Base-by-base conservation (phyloP, 306 rosid species). In the Purshia tridentata region DNA sequence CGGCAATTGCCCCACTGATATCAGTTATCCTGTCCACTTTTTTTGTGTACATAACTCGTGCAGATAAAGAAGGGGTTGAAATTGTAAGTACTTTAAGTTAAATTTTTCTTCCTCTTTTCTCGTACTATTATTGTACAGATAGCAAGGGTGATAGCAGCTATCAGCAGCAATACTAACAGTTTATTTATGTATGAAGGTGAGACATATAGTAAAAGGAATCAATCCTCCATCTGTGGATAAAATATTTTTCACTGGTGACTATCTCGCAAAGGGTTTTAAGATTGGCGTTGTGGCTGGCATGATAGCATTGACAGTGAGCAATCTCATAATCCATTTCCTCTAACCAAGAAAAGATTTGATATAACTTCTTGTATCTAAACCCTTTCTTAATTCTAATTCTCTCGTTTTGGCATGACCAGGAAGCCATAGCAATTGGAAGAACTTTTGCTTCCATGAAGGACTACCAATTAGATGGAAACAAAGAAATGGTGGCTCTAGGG, bases 371-470 rank as follows among this genome's bases (percentile, higher is more conserved):
- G 44, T 64, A 75, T 52, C 71, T 57, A 47, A 44, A 72, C 70
- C 18, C n/a, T 49, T 10, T 39, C 29, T 55, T 49, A 69, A 52
- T 14, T 58, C 42, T 29, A 44, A 29, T 6, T 48, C 2, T 35
- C 61, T 48, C 40, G 61, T 57, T 54, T 19, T 6, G 67, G 61
- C 44, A 13, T 19, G 45, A 69, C 72, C 82, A 94, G 98, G 98
- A 94, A 86, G 98, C 98, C 42, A 44, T 80, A 69, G 97, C 97
- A 56, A 94, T 94, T 78, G 98, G 98, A 80, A 89, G 98, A 89
- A 94, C 98, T 76, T 91, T 91, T 84, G 97, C 98, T 72, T 51
- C 92, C 70, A 88, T 91, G 96, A 94, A 94, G 84, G 98, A 91
- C 75, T 94, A 94, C 77, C 96, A 89, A 81, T 55, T 94, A 12